Conservation (phyloP, 768 basidiomycete species). For the Kwoniella bestiolae region DNA sequence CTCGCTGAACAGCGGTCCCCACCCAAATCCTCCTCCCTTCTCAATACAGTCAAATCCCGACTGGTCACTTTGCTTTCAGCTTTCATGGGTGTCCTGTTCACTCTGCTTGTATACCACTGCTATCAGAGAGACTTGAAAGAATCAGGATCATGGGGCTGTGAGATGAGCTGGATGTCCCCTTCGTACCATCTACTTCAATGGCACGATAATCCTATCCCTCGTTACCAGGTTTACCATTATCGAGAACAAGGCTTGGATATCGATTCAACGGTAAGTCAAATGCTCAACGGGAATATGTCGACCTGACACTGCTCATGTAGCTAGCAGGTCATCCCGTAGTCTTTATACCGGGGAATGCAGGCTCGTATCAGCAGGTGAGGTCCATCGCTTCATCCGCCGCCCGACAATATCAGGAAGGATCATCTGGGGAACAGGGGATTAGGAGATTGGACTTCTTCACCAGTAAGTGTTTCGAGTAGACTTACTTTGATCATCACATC, state of each 20-base stretch:
- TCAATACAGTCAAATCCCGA: neutral
- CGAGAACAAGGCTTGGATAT: conserved; percentile 84
- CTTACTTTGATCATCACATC: neutral
- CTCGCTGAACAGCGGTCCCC: too few species aligned
- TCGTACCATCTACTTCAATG: conserved; percentile 75
- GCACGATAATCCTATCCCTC: conserved; percentile 71
- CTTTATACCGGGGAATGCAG: conserved; percentile 97
- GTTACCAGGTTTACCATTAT: conserved; percentile 89
- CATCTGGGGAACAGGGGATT: conserved; percentile 43
- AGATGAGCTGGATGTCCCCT: conserved; percentile 62
- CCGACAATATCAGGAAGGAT: conserved; percentile 74
- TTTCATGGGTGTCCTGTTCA: conserved; percentile 17
- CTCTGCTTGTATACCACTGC: conserved; percentile 18
- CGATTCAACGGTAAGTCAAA: conserved; percentile 61
- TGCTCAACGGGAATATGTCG: neutral
- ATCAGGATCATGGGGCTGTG: conserved; percentile 51
- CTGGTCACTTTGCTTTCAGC: neutral
- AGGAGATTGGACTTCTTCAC: conserved; percentile 80
- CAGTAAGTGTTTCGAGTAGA: conserved; percentile 64
- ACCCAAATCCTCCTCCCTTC: too few species aligned
- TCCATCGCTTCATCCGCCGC: conserved; percentile 91
- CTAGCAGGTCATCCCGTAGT: conserved; percentile 76
- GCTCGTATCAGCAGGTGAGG: conserved; percentile 88
- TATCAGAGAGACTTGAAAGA: conserved; percentile 22
- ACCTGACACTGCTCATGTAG: conserved; percentile 1